Evolutionary conservation across 2,329 filamentous ascomycete species (phyloP), one percentile per base, ranked within the genome.

Genomic region (Cordyceps javanica): DNA sequence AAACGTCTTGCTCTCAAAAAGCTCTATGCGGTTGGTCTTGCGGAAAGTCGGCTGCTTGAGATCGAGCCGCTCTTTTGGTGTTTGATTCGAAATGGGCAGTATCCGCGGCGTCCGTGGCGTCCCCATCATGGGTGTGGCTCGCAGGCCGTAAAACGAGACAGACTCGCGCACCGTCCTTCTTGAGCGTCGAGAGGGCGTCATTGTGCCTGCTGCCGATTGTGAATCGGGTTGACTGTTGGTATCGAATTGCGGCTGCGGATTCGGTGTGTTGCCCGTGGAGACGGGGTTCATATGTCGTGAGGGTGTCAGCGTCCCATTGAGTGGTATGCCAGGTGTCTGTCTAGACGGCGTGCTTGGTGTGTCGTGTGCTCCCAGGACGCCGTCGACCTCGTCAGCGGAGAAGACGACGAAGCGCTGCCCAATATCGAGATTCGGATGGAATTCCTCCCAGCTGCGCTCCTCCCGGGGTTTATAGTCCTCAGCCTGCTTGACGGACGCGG

Each of bases 391-490:
- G 61, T 94, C 87, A 2, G 91, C 86, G 50, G 82, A 85, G 68
- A 92, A 92, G 3, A 96, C 79, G 63, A 88, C 84, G 62, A 97
- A 88, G 4, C 82, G 83, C 13, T 82, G 82, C 58, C 96, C 91
- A 50, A 97, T 91, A 74, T 97, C 92, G 54, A 99, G 82, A 66
- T 97, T 90, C 0, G 91, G 91, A 72, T 99, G 94, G 63, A 97
- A 97, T 70, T 99, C 94, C 68, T 97, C 92, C 91, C 93, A 99
- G 54, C 91, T 90, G 61, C 93, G 86, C 75, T 99, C 94, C 74
- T 99, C 94, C 67, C 94, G 83, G 32, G 94, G 94, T 71, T 99
- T 99, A 74, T 97, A 97, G 52, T 93, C 92, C 76, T 97, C 94
- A 66, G 86, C 92, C 69, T 96, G 91, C 64, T 91, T 90, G 59